phyloP scores from a whole-genome alignment of 2,329 filamentous ascomycete species.

The Epichloe amarillans region DNA sequence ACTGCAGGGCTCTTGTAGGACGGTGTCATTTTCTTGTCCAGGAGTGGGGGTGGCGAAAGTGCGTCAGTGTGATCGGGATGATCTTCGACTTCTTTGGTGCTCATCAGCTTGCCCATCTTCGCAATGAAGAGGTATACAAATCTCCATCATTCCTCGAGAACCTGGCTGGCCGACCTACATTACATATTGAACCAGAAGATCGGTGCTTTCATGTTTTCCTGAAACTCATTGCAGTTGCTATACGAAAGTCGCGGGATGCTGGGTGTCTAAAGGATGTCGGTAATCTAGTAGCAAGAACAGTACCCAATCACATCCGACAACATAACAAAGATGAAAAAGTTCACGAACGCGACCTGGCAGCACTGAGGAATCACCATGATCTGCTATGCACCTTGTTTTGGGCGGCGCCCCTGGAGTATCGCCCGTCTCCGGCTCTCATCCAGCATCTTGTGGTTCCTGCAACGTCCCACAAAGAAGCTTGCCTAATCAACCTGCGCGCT shows the following conservation, averaged over 20 bases:
- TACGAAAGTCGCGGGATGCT: slow-evolving; percentile 35
- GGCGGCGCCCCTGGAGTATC: slow-evolving; percentile 41
- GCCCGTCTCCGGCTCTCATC: slow-evolving; percentile 40
- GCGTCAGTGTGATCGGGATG: slow-evolving; percentile 41
- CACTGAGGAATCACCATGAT: slow-evolving; percentile 55
- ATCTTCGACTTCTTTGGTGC: slow-evolving; percentile 58
- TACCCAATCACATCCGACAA: slow-evolving; percentile 53
- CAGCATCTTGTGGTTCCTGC: slow-evolving; percentile 45
- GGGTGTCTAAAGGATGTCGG: slow-evolving; percentile 42
- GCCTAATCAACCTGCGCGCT: slow-evolving; percentile 47
- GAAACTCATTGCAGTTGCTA: slow-evolving; percentile 46
- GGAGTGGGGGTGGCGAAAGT: slow-evolving; percentile 53
- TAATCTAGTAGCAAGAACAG: slow-evolving; percentile 46
- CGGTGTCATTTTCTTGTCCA: slow-evolving; percentile 50
- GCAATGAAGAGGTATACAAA: slow-evolving; percentile 49
- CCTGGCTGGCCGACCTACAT: slow-evolving; percentile 30
- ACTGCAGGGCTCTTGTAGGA: slow-evolving; percentile 44
- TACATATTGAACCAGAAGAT: slow-evolving; percentile 41
- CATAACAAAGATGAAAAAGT: slow-evolving; percentile 50
- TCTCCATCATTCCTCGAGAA: slow-evolving; percentile 50
- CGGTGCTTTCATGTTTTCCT: slow-evolving; percentile 55
- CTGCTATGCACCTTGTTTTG: slow-evolving; percentile 54
- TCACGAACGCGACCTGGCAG: slow-evolving; percentile 46
- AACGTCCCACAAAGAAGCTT: slow-evolving; percentile 53
- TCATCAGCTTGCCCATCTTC: slow-evolving; percentile 46